Base-by-base conservation (phyloP, 164 flowering plant species). In the Umbellularia californica region DNA sequence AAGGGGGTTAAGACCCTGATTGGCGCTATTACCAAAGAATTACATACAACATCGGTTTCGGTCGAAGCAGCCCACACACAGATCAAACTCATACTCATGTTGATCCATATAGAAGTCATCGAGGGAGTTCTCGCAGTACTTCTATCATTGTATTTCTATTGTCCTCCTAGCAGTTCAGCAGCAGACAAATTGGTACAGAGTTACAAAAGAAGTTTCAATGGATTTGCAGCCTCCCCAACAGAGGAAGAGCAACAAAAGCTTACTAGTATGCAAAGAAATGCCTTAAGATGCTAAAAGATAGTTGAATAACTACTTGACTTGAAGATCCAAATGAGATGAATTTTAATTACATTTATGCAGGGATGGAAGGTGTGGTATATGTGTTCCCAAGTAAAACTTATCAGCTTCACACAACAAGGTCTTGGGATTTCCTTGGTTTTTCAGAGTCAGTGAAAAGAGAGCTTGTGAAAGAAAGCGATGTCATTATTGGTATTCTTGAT, bases 121-220 rank as follows among this genome's bases (percentile, higher is more conserved):
- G 5, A 3, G 33, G 35, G 35, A 33, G 35, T 35, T 35, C 0
- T 35, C 9, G 9, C 9, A 6, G 9, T 35, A 35, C 41, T 35
- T 35, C 1, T 5, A 4, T 5, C 0, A 35, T 5, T 35, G 41
- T 35, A 5, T 35, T 5, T 35, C 1, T 35, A 1, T 68, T 19
- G 67, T 70, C 41, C 25, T 72, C 13, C 68, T 60, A 25, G 72
- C 72, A 23, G 70, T 30, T 72, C 17, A 3, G 81, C 81, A 30
- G 70, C 77, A 51, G 72, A 82, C 10, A 75, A 77, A 24, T 50
- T 75, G 69, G 64, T 84, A 9, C 65, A 81, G 68, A 84, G 86
- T 68, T 88, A 85, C 78, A 74, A 75, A 52, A 90, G 82, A 70
- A 87, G 90, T 69, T 86, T 90, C 75, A 86, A 86, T 68, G 89